These are phyloP conservation scores for Carex parvula DNA, from an alignment of 176 grass and related monocot genomes.

Conservation along the genomic window DNA sequence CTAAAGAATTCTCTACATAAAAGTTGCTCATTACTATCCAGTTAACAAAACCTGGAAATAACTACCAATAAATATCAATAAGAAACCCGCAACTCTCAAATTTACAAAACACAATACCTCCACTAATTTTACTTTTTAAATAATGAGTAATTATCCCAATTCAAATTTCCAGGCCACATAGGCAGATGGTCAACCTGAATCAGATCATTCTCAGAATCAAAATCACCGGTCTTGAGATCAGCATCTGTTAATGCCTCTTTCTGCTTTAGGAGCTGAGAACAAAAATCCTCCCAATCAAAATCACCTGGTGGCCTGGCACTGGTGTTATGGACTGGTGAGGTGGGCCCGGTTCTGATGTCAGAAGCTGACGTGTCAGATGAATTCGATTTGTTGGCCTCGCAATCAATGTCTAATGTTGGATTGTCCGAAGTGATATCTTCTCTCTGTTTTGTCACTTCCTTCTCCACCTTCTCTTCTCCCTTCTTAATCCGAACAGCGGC, in stretches of 20 bases:
- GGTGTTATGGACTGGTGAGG: neutral
- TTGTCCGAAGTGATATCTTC: neutral
- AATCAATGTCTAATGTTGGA: neutral
- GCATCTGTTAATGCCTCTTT: neutral
- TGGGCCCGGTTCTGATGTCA: neutral
- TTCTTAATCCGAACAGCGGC: too few relatives aligned
- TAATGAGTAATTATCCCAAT: neutral
- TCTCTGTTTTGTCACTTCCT: neutral
- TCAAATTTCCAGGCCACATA: slow-evolving; percentile 13
- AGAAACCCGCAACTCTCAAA: neutral
- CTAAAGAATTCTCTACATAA: neutral
- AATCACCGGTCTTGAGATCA: neutral
- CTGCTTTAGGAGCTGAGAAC: neutral
- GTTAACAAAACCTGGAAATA: neutral
- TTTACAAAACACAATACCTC: neutral
- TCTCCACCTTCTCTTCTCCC: too few relatives aligned
- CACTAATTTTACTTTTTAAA: neutral
- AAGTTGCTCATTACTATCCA: neutral
- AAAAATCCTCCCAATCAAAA: neutral
- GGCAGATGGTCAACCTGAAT: slow-evolving; percentile 1
- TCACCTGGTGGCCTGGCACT: neutral
- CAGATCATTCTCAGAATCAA: neutral
- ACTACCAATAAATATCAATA: neutral
- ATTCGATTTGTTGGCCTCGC: neutral
- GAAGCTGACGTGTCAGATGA: neutral